Evolutionary conservation across 805 yeast genomes (phyloP).

Genomic region (Ogataea naganishii): DNA sequence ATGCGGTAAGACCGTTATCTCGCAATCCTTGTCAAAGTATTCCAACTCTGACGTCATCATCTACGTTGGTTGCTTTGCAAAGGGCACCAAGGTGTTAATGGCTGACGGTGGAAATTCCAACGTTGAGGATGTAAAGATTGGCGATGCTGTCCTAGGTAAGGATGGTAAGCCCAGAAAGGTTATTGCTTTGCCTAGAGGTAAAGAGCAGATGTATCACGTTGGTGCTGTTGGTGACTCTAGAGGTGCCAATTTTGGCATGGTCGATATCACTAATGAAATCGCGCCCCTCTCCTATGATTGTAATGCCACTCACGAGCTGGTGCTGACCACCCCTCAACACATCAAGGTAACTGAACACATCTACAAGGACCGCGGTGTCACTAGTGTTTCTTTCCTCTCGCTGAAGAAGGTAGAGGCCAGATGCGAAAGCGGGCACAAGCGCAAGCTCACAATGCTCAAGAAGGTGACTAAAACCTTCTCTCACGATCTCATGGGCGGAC

Average conservation of each 20-base stretch:
- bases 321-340: constrained; percentile 26
- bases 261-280: too few relatives aligned
- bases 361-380: constrained; percentile 8
- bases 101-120: constrained; percentile 28
- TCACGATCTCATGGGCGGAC: constrained; percentile 14
- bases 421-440: too few relatives aligned
- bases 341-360: constrained; percentile 8
- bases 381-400: constrained; percentile 18
- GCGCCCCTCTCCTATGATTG: constrained; percentile 17
- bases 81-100: constrained; percentile 34
- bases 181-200: constrained; percentile 32
- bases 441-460: constrained; percentile 18
- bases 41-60: constrained; percentile 96
- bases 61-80: constrained; percentile 79
- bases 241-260: too few relatives aligned
- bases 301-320: constrained; percentile 30
- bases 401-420: constrained; percentile 7
- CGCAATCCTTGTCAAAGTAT: constrained; percentile 93
- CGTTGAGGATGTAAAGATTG: constrained; percentile 27
- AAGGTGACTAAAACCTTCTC: constrained; percentile 14
- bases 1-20: constrained; percentile 97
- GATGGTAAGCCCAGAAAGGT: constrained; percentile 34
- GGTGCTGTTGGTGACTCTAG: too few relatives aligned
- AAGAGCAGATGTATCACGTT: constrained; percentile 32
- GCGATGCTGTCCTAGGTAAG: constrained; percentile 32